A percentile compares a stretch with the other conserved stretches of the same genome.
Conservation (phyloP, 768 basidiomycete species). For the Russula brevipes region DNA sequence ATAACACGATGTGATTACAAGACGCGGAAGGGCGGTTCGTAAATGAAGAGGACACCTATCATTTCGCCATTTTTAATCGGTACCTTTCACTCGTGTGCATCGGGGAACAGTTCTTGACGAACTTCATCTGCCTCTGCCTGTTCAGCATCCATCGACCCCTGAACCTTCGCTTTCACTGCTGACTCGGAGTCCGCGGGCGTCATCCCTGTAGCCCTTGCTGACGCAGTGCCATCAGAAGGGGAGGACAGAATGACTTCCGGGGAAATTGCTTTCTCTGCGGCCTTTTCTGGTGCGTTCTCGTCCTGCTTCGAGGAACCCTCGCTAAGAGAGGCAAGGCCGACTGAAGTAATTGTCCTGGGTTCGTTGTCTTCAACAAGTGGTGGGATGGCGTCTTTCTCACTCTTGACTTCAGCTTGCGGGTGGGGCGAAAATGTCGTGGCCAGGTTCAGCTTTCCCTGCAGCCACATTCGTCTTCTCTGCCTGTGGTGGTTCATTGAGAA, state of each 20-base stretch:
- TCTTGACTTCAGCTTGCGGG: slow-evolving; percentile 46
- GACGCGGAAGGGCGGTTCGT: neutral
- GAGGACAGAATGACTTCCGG: neutral
- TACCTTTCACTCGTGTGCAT: slow-evolving; percentile 15
- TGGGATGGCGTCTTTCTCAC: slow-evolving; percentile 29
- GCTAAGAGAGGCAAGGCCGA: neutral
- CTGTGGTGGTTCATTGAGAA: slow-evolving; percentile 17
- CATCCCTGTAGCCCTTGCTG: no score
- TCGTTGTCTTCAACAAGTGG: slow-evolving; percentile 7
- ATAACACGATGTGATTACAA: slow-evolving; percentile 3
- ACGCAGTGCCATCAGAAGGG: neutral
- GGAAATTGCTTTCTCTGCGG: neutral
- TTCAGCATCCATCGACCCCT: slow-evolving; percentile 32
- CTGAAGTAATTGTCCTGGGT: slow-evolving; percentile 11
- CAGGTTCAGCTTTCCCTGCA: slow-evolving; percentile 62
- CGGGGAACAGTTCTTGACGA: slow-evolving; percentile 37
- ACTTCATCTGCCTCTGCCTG: slow-evolving; percentile 36
- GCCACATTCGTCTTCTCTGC: slow-evolving; percentile 38
- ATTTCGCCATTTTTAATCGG: neutral
- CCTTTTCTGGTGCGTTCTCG: slow-evolving; percentile 4
- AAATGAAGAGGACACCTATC: neutral
- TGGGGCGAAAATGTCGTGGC: slow-evolving; percentile 65
- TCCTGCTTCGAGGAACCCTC: slow-evolving; percentile 1
- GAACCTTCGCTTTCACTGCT: slow-evolving; percentile 18
- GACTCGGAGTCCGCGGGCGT: neutral